Percentiles rank a stretch among this genome's conserved stretches.
phyloP scores from a whole-genome alignment of 345 rosid genomes.

The Citrus maxima region DNA sequence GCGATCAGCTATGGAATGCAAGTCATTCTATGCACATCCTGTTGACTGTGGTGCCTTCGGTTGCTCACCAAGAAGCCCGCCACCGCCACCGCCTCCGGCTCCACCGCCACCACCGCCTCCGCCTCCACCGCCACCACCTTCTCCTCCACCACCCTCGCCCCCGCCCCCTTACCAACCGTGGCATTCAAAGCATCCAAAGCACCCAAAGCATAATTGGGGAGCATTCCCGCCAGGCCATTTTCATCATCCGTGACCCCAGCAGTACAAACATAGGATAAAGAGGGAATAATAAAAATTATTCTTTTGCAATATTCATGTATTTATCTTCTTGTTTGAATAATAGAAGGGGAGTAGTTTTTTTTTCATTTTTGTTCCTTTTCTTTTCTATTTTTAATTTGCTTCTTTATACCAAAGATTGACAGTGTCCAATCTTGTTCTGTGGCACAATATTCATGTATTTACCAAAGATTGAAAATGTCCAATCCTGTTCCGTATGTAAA shows the following conservation, averaged over 20 bases:
- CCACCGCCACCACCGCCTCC: constrained; percentile 18
- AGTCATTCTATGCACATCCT: constrained; percentile 49
- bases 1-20: constrained; percentile 57
- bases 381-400: not conserved
- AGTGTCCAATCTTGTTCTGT: not conserved
- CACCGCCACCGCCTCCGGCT: constrained; percentile 13
- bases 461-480: not conserved
- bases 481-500: not conserved
- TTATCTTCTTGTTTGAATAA: not conserved
- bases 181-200: too few relatives aligned
- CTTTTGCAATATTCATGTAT: not conserved
- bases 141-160: constrained; percentile 13
- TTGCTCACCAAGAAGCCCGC: constrained; percentile 39
- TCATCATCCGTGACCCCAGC: constrained; percentile 13
- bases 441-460: too few relatives aligned
- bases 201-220: not conserved
- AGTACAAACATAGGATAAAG: not conserved
- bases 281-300: not conserved
- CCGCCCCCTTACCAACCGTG: not conserved
- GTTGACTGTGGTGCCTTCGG: constrained; percentile 51
- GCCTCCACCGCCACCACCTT: not conserved
- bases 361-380: too few relatives aligned
- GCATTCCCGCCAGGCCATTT: not conserved
- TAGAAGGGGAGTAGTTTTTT: not conserved
- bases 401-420: not conserved